Conservation (phyloP, 345 rosid species). For the sweet orange (Citrus sinensis) region DNA sequence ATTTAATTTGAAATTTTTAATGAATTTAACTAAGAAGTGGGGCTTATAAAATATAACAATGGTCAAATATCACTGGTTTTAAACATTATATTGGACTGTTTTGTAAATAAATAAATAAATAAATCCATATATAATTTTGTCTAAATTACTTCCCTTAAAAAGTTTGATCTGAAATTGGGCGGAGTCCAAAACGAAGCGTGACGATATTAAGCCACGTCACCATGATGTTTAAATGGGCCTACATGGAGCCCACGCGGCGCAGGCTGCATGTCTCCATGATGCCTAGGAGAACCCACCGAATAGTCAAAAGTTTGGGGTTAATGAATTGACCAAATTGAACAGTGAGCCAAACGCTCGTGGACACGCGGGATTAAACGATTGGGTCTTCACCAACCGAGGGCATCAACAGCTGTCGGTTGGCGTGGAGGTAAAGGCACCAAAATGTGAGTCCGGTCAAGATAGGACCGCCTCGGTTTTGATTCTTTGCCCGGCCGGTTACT, state of each 20-base stretch:
- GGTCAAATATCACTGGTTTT: too few relatives aligned
- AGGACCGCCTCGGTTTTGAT: slow-evolving; percentile 1
- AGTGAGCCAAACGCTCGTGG: rapidly evolving
- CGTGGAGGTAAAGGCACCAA: neutral
- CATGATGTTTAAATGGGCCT: neutral
- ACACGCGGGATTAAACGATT: neutral
- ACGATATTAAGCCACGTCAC: neutral
- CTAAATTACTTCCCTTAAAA: neutral
- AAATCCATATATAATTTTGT: neutral
- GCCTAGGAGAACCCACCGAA: neutral
- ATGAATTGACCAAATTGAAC: neutral
- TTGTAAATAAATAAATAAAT: too few relatives aligned
- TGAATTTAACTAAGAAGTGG: too few relatives aligned
- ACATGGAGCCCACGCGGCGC: slow-evolving; percentile 6
- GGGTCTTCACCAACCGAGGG: neutral
- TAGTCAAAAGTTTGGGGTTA: slow-evolving; percentile 4
- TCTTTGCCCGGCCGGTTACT: neutral
- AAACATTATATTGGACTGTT: too few relatives aligned
- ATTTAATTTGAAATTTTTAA: too few relatives aligned
- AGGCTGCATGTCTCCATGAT: neutral
- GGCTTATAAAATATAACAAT: too few relatives aligned
- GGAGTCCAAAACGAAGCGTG: neutral
- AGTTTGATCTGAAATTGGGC: neutral
- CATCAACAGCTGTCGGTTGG: slow-evolving; percentile 8
- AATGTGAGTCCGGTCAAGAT: neutral